Percentiles rank a stretch among this genome's conserved stretches.
Conservation (phyloP, 495 filamentous ascomycete genomes). For the Neurospora sp. region DNA sequence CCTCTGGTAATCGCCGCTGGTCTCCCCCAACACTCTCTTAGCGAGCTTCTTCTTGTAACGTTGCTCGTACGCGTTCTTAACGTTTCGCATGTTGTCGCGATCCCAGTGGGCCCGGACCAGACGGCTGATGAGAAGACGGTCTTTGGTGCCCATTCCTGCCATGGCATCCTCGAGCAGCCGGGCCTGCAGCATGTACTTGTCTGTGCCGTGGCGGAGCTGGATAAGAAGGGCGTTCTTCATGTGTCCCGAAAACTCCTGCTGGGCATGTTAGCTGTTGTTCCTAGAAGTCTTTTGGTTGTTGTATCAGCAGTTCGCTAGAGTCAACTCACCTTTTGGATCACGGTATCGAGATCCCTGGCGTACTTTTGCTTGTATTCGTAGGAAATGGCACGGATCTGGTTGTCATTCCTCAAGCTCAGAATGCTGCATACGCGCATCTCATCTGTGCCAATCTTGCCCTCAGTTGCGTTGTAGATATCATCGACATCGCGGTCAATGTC, state of each 20-base stretch:
- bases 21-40: constrained; percentile 65
- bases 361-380: constrained; percentile 60
- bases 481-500: constrained; percentile 61
- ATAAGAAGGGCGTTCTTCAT: constrained; percentile 79
- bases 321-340: constrained; percentile 50
- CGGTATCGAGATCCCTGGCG: constrained; percentile 53
- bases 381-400: constrained; percentile 71
- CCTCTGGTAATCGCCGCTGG: constrained; percentile 74
- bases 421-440: constrained; percentile 67
- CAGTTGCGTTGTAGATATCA: constrained; percentile 62
- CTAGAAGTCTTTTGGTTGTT: not conserved
- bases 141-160: constrained; percentile 80
- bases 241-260: constrained; percentile 73
- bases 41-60: constrained; percentile 52
- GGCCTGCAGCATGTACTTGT: constrained; percentile 77
- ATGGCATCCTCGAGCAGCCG: constrained; percentile 72
- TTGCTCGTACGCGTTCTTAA: constrained; percentile 62
- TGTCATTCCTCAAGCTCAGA: constrained; percentile 60
- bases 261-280: constrained; percentile 1
- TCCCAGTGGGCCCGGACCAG: constrained; percentile 78
- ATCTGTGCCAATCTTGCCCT: constrained; percentile 61
- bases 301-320: not conserved
- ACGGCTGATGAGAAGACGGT: constrained; percentile 62
- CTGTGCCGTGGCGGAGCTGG: constrained; percentile 64
- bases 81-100: constrained; percentile 53